phyloP scores from a whole-genome alignment of 2,329 filamentous ascomycete genomes.

The Fusarium sp. region DNA sequence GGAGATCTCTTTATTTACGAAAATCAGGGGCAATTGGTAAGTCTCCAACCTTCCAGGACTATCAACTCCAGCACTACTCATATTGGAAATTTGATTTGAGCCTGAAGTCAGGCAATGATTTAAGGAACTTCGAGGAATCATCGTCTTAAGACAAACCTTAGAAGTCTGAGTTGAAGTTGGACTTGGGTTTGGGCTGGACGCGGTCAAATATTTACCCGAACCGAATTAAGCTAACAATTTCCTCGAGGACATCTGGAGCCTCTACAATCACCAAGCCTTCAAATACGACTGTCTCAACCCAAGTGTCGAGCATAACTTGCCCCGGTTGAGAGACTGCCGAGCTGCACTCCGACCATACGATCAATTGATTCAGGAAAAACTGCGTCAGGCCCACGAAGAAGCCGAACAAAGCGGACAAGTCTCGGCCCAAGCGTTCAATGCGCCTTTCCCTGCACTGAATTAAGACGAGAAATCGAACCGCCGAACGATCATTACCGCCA shows the following conservation, averaged over 20 bases:
- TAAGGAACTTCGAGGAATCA: neutral
- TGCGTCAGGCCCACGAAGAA: neutral
- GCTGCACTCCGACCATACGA: neutral
- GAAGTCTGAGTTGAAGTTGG: neutral
- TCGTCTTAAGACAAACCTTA: neutral
- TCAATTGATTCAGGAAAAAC: neutral
- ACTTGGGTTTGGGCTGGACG: neutral
- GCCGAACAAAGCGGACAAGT: neutral
- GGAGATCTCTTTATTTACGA: conserved; percentile 7
- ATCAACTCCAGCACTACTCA: neutral
- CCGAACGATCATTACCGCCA: neutral
- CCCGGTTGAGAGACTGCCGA: neutral
- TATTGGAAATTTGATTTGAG: neutral
- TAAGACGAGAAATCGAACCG: neutral
- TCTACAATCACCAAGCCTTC: conserved; percentile 4
- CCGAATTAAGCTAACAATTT: conserved; percentile 30
- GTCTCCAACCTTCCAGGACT: neutral
- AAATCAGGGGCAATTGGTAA: neutral
- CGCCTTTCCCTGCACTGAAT: neutral
- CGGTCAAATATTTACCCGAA: conserved; percentile 28
- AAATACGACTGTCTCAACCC: conserved; percentile 6
- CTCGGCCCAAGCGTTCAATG: neutral
- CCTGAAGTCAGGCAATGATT: neutral
- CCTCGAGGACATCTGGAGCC: conserved; percentile 26
- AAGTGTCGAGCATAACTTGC: neutral